These are phyloP conservation scores for Aspergillus pseudoterreus DNA, from an alignment of 2,329 filamentous ascomycete species.

Conservation along the genomic window DNA sequence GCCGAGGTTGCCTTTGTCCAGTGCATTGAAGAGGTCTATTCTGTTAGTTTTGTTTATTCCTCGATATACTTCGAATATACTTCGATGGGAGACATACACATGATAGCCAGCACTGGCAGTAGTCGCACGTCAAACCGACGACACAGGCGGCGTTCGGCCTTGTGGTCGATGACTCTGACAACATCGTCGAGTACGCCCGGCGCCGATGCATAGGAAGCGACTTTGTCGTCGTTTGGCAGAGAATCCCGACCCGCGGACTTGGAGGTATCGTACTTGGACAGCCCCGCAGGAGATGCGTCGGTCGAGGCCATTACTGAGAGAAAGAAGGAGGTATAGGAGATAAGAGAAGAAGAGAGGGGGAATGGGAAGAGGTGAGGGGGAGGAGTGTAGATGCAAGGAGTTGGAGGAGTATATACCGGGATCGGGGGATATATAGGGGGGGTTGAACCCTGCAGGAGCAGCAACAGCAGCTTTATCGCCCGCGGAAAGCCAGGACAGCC, in stretches of 20 bases:
- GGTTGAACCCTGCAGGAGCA: no score
- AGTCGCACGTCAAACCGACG: slow-evolving; percentile 51
- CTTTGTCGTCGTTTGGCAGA: slow-evolving; percentile 12
- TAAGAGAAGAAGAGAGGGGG: neutral
- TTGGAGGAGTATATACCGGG: neutral
- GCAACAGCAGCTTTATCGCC: neutral
- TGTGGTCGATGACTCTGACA: slow-evolving; percentile 39
- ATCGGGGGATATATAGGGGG: no score
- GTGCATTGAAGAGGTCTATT: slow-evolving; percentile 53
- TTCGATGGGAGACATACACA: slow-evolving; percentile 41
- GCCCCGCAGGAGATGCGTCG: neutral
- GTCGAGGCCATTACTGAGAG: slow-evolving; percentile 3
- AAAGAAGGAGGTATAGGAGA: neutral
- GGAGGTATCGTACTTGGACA: slow-evolving; percentile 5
- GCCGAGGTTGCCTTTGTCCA: slow-evolving; percentile 50
- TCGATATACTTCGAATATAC: neutral
- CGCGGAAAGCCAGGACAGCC: neutral
- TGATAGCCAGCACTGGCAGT: slow-evolving; percentile 56
- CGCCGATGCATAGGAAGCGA: slow-evolving; percentile 7
- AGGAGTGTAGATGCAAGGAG: neutral
- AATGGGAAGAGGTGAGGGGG: neutral
- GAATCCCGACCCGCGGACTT: slow-evolving; percentile 6
- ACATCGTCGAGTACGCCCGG: slow-evolving; percentile 23
- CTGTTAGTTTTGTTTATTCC: slow-evolving; percentile 5
- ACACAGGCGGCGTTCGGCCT: slow-evolving; percentile 48